Evolutionary conservation across 1,284 basidiomycete species (phyloP).

Genomic region (Thecaphora thlaspeos): DNA sequence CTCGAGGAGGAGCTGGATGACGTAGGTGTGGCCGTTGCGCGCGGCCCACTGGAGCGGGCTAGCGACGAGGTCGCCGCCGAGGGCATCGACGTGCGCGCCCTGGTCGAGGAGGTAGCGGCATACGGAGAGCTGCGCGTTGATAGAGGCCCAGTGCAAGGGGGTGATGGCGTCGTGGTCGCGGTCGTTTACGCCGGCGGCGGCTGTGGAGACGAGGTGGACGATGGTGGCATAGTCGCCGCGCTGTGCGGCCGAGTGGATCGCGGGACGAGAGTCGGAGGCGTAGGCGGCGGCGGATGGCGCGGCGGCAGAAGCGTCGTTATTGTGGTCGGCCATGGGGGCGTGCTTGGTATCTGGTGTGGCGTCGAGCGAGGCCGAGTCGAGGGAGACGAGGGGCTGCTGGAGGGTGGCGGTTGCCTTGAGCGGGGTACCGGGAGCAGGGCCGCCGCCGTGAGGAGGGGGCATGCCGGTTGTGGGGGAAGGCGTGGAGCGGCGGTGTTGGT

Average conservation of each 20-base stretch:
- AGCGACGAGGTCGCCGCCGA: conserved; percentile 91
- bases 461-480: too few relatives aligned
- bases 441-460: too few relatives aligned
- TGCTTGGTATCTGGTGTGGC: too few relatives aligned
- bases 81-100: conserved; percentile 90
- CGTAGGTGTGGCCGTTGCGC: conserved; percentile 86
- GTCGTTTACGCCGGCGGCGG: conserved; percentile 72
- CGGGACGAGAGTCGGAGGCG: conserved; percentile 44
- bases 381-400: too few relatives aligned
- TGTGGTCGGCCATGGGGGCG: too few relatives aligned
- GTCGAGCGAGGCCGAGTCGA: too few relatives aligned
- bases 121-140: conserved; percentile 71
- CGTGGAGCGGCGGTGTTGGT: too few relatives aligned
- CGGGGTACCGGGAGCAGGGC: too few relatives aligned
- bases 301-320: too few relatives aligned
- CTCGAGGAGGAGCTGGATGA: conserved; percentile 84
- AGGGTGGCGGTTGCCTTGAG: too few relatives aligned
- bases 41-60: conserved; percentile 98
- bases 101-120: conserved; percentile 69
- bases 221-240: conserved; percentile 75
- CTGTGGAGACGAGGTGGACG: conserved; percentile 71
- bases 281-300: too few relatives aligned
- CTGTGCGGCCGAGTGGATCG: conserved; percentile 82
- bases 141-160: conserved; percentile 94
- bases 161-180: conserved; percentile 88